Percentiles rank a stretch among this genome's conserved stretches.
Evolutionary conservation across 1,284 basidiomycete species (phyloP).

Genomic region (Malassezia globosa): DNA sequence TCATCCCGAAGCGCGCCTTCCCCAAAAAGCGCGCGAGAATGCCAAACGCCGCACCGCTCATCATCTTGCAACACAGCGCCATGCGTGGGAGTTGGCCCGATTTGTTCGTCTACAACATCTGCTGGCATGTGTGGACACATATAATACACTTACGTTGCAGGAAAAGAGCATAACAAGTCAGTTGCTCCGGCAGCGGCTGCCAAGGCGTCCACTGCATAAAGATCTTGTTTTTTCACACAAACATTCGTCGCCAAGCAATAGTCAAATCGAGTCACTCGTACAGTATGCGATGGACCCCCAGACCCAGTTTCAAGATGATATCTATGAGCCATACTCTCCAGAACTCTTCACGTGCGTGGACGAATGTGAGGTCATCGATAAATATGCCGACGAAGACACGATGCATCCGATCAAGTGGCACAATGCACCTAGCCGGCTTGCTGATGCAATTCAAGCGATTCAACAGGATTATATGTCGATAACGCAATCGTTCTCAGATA

Average conservation of each 20-base stretch:
- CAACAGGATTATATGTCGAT: not conserved
- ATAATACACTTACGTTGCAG: not conserved
- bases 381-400: not conserved
- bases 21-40: slow-evolving; percentile 7
- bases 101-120: not conserved
- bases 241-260: not conserved
- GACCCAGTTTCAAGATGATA: not conserved
- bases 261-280: not conserved
- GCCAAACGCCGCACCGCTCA: not conserved
- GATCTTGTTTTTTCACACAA: not conserved
- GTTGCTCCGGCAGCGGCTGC: not conserved
- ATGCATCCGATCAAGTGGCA: too few relatives aligned
- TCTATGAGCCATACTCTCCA: not conserved
- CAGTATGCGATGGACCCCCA: not conserved
- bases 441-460: not conserved
- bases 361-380: not conserved
- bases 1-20: slow-evolving; percentile 6
- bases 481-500: not conserved
- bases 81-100: not conserved
- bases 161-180: not conserved
- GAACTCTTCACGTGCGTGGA: not conserved
- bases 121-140: not conserved
- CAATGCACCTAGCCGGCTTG: not conserved
- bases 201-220: too few relatives aligned
- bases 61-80: not conserved